Base-by-base conservation (phyloP, 192 early-diverging fungal genomes). In the Podila minutissima region DNA sequence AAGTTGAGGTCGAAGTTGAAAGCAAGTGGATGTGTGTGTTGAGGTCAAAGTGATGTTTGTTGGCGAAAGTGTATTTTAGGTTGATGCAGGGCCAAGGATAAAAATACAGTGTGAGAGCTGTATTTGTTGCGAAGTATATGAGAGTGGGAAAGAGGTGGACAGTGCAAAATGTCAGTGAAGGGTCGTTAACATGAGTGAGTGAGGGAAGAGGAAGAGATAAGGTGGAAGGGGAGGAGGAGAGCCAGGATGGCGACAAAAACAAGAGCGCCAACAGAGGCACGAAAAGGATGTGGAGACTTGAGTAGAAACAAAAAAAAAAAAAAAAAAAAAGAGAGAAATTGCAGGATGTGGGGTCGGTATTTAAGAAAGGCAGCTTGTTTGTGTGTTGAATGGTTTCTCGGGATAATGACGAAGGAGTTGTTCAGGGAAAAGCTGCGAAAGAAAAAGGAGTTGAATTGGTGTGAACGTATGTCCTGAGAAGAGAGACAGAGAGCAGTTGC, bases 301-400 rank as follows among this genome's bases (percentile, higher is more conserved):
- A 59, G n/a, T 48, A 32, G 8, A 66, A 66, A 66, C 28, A 15
- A 66, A 32, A 49, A 49, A 49, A 64, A 41, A n/a, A n/a, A n/a
- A n/a, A n/a, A n/a, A n/a, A n/a, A n/a, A n/a, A n/a, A n/a, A 26
- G 0, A 64, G 51, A 32, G 31, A 22, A 68, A 15, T 5, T 66
- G 64, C 31, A 46, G 41, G 41, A 46, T 46, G 41, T 17, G 41
- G 41, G 41, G 41, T 46, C 41, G 41, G 3, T 46, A 46, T 46
- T 46, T 46, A 46, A 46, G 41, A 46, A 46, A 46, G 41, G 41
- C 15, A 13, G 41, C 15, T 46, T 17, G 15, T 3, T 46, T 8
- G 15, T 33, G 15, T 33, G 15, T 46, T 46, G 11, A 46, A 46
- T 46, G 41, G 15, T 46, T 41, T 46, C 41, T 46, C 41, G 41